These are phyloP conservation scores for Lactarius hengduanensis DNA, from an alignment of 768 basidiomycete genomes.

Conservation along the genomic window DNA sequence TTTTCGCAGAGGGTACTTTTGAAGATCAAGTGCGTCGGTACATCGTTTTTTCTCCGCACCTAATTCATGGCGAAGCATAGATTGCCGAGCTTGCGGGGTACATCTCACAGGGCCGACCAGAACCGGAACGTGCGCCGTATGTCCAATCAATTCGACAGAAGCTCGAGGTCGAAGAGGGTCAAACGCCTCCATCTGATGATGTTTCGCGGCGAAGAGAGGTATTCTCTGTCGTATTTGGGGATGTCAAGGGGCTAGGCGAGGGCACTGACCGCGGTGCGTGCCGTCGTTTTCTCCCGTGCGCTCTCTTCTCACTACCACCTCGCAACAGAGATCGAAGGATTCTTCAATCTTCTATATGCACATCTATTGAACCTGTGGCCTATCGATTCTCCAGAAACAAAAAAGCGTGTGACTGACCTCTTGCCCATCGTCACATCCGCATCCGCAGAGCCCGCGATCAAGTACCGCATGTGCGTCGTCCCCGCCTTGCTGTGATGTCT, in stretches of 20 bases:
- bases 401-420: background rate
- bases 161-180: constrained; percentile 50
- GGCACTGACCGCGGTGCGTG: constrained; percentile 72
- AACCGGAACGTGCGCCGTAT: constrained; percentile 63
- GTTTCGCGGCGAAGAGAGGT: constrained; percentile 50
- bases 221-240: constrained; percentile 56
- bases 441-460: background rate
- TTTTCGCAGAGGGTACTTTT: constrained; percentile 87
- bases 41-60: background rate
- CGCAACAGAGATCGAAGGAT: constrained; percentile 2
- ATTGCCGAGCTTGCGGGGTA: constrained; percentile 78
- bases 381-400: background rate
- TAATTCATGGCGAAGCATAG: constrained; percentile 39
- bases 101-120: constrained; percentile 60
- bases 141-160: constrained; percentile 66
- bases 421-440: background rate
- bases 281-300: background rate
- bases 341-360: background rate
- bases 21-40: constrained; percentile 62
- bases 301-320: background rate
- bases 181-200: constrained; percentile 55
- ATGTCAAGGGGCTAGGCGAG: constrained; percentile 70
- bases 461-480: background rate
- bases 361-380: background rate
- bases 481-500: background rate